Conservation (phyloP, 176 grass and related monocot species). For the Oryza punctata region DNA sequence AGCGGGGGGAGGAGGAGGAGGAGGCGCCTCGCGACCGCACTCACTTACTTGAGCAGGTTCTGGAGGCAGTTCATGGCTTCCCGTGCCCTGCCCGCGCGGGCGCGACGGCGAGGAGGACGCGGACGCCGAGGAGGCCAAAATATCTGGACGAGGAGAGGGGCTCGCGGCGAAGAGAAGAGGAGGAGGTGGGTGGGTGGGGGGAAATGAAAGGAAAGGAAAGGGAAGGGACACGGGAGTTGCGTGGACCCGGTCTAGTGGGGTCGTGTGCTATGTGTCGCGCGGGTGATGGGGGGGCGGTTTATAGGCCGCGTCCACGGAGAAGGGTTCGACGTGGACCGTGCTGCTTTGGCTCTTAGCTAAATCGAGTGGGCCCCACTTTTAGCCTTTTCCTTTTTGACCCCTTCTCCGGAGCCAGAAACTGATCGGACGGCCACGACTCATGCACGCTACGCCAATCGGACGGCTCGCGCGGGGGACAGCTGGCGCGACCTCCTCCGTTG, state of each 20-base stretch:
- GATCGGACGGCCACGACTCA: constrained; percentile 36
- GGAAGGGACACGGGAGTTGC: background rate
- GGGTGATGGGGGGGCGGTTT: background rate
- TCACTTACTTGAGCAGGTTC: constrained; percentile 61
- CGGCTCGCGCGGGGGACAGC: background rate
- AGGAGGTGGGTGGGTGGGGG: background rate
- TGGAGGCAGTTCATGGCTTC: constrained; percentile 70
- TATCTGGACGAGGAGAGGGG: no score
- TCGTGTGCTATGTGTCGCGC: background rate
- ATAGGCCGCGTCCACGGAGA: constrained; percentile 17
- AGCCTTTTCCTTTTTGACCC: constrained; percentile 36
- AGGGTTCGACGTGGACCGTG: constrained; percentile 8
- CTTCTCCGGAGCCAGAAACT: constrained; percentile 11
- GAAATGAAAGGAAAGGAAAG: no score
- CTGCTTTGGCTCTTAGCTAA: constrained; percentile 19
- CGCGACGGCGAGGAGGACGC: background rate
- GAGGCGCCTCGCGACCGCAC: background rate
- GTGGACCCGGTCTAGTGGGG: constrained; percentile 36
- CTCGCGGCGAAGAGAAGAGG: background rate
- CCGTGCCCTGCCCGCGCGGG: background rate
- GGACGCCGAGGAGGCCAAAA: background rate
- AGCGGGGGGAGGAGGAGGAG: background rate
- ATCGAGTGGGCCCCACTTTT: constrained; percentile 40
- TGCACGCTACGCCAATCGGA: constrained; percentile 17
- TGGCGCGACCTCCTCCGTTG: background rate